phyloP scores from a whole-genome alignment of 768 basidiomycete species.

The Lentinula detonsa region DNA sequence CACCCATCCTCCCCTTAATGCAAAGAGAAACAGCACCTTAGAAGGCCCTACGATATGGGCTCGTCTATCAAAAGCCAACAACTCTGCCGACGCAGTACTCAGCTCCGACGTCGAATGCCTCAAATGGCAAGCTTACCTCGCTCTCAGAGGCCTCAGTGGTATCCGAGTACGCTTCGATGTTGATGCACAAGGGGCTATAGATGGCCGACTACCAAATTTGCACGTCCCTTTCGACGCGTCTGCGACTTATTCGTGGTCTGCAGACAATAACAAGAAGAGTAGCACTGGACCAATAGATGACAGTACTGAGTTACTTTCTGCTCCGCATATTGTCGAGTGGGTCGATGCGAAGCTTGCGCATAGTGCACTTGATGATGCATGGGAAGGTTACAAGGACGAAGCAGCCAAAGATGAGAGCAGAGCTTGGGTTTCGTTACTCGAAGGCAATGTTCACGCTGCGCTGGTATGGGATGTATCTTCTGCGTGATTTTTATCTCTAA shows the following conservation, averaged over 20 bases:
- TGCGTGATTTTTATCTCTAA: neutral
- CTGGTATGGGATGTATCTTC: conserved; percentile 38
- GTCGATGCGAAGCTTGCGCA: conserved; percentile 45
- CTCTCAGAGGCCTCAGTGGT: conserved; percentile 35
- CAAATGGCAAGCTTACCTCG: conserved; percentile 81
- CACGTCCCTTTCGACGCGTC: conserved; percentile 40
- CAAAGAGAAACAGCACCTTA: conserved; percentile 18
- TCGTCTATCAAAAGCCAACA: conserved; percentile 21
- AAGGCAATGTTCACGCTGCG: conserved; percentile 72
- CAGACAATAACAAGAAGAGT: conserved; percentile 15
- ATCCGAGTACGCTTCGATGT: conserved; percentile 66
- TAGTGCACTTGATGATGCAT: conserved; percentile 29
- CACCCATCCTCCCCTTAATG: conserved; percentile 37
- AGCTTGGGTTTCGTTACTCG: conserved; percentile 78
- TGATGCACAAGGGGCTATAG: conserved; percentile 61
- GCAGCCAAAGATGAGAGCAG: conserved; percentile 64
- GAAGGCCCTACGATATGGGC: conserved; percentile 59
- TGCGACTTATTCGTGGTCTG: conserved; percentile 5
- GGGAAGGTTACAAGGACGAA: conserved; percentile 66
- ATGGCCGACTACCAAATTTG: conserved; percentile 63
- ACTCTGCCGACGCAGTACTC: neutral
- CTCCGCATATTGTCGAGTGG: conserved; percentile 70
- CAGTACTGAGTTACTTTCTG: conserved; percentile 48
- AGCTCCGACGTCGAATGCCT: conserved; percentile 60
- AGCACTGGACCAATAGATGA: conserved; percentile 21